Evolutionary conservation across 306 rosid genomes (phyloP), one percentile per base, ranked within the genome.

Genomic region (Trifolium pratense): DNA sequence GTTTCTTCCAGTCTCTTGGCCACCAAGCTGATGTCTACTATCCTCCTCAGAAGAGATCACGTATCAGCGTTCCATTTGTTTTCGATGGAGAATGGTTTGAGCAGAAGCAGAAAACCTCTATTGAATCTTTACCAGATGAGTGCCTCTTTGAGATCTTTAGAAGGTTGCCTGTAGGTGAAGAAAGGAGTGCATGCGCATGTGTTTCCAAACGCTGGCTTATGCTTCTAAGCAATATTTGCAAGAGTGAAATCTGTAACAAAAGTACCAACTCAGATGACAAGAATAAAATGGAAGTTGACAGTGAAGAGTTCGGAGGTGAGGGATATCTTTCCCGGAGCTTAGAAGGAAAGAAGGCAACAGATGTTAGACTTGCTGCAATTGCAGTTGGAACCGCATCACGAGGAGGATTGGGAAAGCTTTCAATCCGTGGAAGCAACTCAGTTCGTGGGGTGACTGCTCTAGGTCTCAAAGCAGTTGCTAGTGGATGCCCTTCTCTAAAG

Each of bases 121-220:
- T 95, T 1, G 95, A 90, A 67, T 40, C 81, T 80, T 80, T 95
- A 52, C 99, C 97, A 8, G 97, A 90, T 72, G 99, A 95, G 65
- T 92, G 99, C 77, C 89, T 95, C 68, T 88, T 95, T 61, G 99
- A 95, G 89, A 90, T 95, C 80, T 86, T 95, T 53, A 95, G 94
- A 63, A 83, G 97, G 85, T 82, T 95, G 85, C 87, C 93, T 12
- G 88, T 68, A 5, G 96, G 93, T 20, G 85, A 88, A 86, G 97
- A 79, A 63, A 90, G 93, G 89, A 88, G 93, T 80, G 81, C 89
- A 5, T 84, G 89, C 64, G 91, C 99, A 34, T 80, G 87, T n/a
- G 97, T 92, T 69, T 91, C 97, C 69, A 95, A 85, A 83, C 87
- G 77, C 40, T 95, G 97, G 99, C 96, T 95, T 79, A 82, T 64